phyloP scores from a whole-genome alignment of 139 green algal genomes.

The Trebouxia sp. region DNA sequence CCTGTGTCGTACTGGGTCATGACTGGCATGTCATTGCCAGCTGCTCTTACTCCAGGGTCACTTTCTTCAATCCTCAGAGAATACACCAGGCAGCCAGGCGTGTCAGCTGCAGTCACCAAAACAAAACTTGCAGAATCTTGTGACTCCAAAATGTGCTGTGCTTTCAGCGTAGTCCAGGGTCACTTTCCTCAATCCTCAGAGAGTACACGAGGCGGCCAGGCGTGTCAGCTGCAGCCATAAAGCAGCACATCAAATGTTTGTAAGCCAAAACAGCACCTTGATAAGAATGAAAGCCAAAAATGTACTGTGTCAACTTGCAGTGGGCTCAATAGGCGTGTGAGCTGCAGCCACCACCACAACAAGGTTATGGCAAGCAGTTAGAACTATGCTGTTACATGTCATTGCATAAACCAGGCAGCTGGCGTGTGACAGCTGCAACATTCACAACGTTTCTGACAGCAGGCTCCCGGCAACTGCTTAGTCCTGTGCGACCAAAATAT shows the following conservation, averaged over 20 bases:
- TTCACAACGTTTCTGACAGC: too few species aligned
- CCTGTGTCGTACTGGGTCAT: constrained; percentile 25
- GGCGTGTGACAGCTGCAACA: too few species aligned
- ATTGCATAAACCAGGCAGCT: too few species aligned
- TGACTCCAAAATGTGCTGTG: background rate
- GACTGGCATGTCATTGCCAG: background rate
- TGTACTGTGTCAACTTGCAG: too few species aligned
- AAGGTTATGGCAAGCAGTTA: too few species aligned
- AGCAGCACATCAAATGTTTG: too few species aligned
- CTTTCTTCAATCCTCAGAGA: constrained; percentile 41
- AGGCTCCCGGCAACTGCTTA: too few species aligned
- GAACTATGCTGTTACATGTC: too few species aligned
- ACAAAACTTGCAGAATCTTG: background rate
- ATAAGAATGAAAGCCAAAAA: too few species aligned
- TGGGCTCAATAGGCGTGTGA: too few species aligned
- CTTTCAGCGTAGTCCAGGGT: background rate
- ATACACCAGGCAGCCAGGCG: constrained; percentile 12
- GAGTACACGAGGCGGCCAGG: constrained; percentile 17
- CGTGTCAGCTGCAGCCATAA: background rate
- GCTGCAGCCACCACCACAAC: too few species aligned
- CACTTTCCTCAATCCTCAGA: constrained; percentile 40
- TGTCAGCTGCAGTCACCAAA: background rate
- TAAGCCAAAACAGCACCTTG: background rate
- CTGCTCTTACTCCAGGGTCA: background rate
- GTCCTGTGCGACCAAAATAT: too few species aligned